Evolutionary conservation across 2,329 filamentous ascomycete genomes (phyloP).

Genomic region (Bipolaris victoriae): DNA sequence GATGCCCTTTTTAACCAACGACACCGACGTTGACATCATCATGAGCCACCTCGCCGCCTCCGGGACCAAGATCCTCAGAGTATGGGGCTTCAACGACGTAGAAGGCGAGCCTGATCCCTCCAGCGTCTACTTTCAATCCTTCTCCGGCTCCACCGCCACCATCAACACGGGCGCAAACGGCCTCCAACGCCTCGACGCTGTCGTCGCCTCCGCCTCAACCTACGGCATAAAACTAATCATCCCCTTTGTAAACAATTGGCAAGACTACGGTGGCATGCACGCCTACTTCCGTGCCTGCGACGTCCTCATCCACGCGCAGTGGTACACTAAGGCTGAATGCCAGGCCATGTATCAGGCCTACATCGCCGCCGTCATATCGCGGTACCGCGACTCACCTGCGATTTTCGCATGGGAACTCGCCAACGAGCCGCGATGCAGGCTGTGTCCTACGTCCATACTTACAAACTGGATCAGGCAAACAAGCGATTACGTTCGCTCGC

Average conservation of each 20-base stretch:
- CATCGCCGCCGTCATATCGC: conserved; percentile 63
- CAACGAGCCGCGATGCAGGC: conserved; percentile 69
- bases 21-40: conserved; percentile 61
- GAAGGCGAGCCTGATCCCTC: conserved; percentile 50
- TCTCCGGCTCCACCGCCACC: conserved; percentile 56
- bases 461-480: conserved; percentile 65
- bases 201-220: conserved; percentile 65
- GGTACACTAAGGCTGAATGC: conserved; percentile 61
- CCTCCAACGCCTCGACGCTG: conserved; percentile 68
- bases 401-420: conserved; percentile 72
- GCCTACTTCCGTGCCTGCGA: conserved; percentile 64
- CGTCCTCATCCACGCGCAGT: conserved; percentile 56
- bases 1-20: conserved; percentile 60
- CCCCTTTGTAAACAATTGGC: conserved; percentile 73
- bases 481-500: conserved; percentile 67
- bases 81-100: conserved; percentile 70
- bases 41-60: conserved; percentile 55
- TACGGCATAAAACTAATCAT: conserved; percentile 68
- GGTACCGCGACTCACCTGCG: conserved; percentile 64
- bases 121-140: conserved; percentile 62
- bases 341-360: conserved; percentile 66
- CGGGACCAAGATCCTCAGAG: conserved; percentile 63
- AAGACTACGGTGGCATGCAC: conserved; percentile 69
- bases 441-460: conserved; percentile 64
- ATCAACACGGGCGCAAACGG: conserved; percentile 70